Conservation (phyloP, 23 red algal genomes). For the Gracilariopsis chorda region DNA sequence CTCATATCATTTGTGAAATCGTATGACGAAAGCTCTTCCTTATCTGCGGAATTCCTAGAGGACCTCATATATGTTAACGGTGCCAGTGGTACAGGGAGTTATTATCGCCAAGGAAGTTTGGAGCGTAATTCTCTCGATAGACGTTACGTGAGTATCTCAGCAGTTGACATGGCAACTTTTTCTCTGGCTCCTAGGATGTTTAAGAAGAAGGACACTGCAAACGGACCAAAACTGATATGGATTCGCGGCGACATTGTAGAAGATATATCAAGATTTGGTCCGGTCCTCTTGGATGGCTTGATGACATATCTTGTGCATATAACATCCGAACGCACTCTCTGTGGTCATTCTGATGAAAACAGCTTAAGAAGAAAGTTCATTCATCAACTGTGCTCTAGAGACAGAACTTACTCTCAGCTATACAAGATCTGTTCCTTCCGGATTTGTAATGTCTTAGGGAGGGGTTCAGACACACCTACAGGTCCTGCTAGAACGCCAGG, state of each 20-base stretch:
- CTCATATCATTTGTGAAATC: background rate
- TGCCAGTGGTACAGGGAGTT: too few species aligned
- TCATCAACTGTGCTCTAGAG: slow-evolving; percentile 44
- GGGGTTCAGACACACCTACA: background rate
- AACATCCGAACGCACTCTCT: slow-evolving; percentile 28
- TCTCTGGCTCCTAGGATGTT: background rate
- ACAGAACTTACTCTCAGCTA: slow-evolving; percentile 66
- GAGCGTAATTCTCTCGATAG: background rate
- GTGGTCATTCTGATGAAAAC: slow-evolving; percentile 38
- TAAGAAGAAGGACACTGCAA: background rate
- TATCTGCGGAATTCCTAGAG: too few species aligned
- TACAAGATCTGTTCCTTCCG: slow-evolving; percentile 17
- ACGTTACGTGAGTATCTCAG: background rate
- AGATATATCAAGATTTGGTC: background rate
- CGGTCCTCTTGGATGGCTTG: slow-evolving; percentile 20
- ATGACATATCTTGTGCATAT: slow-evolving; percentile 55
- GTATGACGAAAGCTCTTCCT: background rate
- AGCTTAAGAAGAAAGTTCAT: slow-evolving; percentile 57
- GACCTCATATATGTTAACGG: too few species aligned
- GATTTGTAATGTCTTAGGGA: background rate
- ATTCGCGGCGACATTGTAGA: background rate
- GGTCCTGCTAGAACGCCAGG: background rate
- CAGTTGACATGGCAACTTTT: background rate
- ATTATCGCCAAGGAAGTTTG: too few species aligned
- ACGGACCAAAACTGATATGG: background rate